These are phyloP conservation scores for Lipomyces sp. DNA, from an alignment of 805 yeast species.

Conservation along the genomic window DNA sequence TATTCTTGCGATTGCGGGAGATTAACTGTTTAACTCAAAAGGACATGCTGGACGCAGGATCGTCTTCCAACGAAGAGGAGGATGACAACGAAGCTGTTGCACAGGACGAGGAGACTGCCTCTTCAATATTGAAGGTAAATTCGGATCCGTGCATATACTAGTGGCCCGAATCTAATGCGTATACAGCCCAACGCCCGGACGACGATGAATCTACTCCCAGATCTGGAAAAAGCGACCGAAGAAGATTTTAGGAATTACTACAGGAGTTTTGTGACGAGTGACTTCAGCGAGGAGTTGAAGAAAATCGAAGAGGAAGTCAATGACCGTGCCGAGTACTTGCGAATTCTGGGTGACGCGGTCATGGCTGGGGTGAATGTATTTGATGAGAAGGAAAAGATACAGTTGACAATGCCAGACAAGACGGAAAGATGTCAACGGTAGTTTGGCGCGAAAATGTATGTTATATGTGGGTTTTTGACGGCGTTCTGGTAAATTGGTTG, in stretches of 20 bases:
- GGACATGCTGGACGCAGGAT: neutral
- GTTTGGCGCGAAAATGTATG: conserved; percentile 6
- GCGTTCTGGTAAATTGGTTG: neutral
- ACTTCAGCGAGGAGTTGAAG: conserved; percentile 5
- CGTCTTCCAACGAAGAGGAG: neutral
- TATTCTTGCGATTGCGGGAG: neutral
- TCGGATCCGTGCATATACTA: neutral
- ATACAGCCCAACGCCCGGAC: conserved; percentile 5
- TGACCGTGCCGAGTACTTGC: neutral
- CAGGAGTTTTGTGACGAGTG: conserved; percentile 21
- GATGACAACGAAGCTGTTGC: neutral
- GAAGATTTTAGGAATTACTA: conserved; percentile 25
- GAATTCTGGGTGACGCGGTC: conserved; percentile 8
- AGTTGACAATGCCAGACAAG: neutral
- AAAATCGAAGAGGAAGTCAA: neutral
- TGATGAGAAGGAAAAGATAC: conserved; percentile 11
- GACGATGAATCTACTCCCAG: conserved; percentile 12
- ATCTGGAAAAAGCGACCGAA: conserved; percentile 21
- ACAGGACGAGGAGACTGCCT: neutral
- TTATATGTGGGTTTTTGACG: neutral
- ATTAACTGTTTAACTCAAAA: neutral
- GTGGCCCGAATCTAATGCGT: neutral
- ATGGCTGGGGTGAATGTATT: conserved; percentile 18
- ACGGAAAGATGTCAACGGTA: neutral
- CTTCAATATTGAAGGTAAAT: neutral